Conservation (phyloP, 1,284 basidiomycete species). For the Tylopilus sp. region DNA sequence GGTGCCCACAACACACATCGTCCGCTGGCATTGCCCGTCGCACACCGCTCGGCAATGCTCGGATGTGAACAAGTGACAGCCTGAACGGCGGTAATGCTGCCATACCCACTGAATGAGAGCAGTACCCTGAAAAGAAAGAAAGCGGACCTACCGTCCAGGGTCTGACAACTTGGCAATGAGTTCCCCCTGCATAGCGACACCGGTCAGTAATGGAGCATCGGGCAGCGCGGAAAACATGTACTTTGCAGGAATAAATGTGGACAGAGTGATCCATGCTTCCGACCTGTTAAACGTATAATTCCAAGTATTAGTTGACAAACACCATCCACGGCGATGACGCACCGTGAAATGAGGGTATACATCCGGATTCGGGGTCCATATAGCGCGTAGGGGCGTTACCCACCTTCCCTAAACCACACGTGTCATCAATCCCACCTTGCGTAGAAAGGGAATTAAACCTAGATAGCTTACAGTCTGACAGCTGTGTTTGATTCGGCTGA, state of each 20-base stretch:
- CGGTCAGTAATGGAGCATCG: background rate
- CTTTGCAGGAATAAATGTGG: slow-evolving; percentile 78
- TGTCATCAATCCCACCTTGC: background rate
- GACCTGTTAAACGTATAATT: slow-evolving; percentile 54
- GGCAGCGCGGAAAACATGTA: slow-evolving; percentile 36
- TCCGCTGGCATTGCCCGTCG: slow-evolving; percentile 81
- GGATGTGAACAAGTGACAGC: slow-evolving; percentile 91
- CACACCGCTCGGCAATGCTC: slow-evolving; percentile 74
- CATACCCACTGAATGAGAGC: slow-evolving; percentile 11
- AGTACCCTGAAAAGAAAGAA: background rate
- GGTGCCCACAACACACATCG: slow-evolving; percentile 85
- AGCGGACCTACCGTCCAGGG: slow-evolving; percentile 57
- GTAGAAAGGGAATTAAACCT: background rate
- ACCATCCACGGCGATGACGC: slow-evolving; percentile 31
- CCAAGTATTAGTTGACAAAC: background rate
- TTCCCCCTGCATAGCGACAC: slow-evolving; percentile 62
- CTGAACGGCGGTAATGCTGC: slow-evolving; percentile 81
- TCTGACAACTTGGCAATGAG: slow-evolving; percentile 72
- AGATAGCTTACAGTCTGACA: slow-evolving; percentile 74
- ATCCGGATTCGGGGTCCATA: slow-evolving; percentile 81
- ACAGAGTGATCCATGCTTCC: slow-evolving; percentile 82
- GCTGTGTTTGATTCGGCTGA: slow-evolving; percentile 71
- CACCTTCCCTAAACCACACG: slow-evolving; percentile 71
- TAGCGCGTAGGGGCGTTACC: slow-evolving; percentile 79
- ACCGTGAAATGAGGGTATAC: slow-evolving; percentile 86